Percentiles rank a stretch among this genome's conserved stretches.
Conservation (phyloP, 768 basidiomycete species). For the Multifurca ochricompacta region DNA sequence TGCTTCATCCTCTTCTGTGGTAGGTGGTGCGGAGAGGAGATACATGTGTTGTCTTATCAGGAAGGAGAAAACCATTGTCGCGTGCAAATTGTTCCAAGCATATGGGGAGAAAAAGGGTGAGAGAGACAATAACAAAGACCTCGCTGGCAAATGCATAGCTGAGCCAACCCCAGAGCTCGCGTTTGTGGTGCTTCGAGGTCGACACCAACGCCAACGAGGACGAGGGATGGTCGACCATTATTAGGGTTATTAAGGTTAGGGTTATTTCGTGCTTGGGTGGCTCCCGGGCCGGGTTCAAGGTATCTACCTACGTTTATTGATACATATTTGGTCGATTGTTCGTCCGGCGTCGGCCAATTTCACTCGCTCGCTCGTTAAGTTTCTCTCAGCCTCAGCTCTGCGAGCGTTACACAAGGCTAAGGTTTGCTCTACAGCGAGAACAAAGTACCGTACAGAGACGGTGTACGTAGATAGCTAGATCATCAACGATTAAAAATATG, state of each 20-base stretch:
- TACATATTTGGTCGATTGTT: not conserved
- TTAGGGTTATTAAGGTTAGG: not conserved
- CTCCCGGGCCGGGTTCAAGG: too few species aligned
- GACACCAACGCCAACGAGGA: not conserved
- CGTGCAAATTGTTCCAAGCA: conserved; percentile 83
- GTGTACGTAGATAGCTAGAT: conserved; percentile 18
- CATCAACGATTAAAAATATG: conserved; percentile 14
- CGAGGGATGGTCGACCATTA: not conserved
- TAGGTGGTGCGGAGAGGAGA: conserved; percentile 12
- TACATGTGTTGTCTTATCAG: conserved; percentile 58
- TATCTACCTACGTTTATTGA: not conserved
- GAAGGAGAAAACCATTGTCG: conserved; percentile 76
- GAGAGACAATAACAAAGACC: conserved; percentile 72
- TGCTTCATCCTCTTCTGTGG: conserved; percentile 27
- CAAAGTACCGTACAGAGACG: conserved; percentile 15
- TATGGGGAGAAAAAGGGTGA: conserved; percentile 78
- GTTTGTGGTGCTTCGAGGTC: conserved; percentile 16
- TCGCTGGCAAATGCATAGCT: conserved; percentile 84
- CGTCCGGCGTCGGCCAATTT: not conserved
- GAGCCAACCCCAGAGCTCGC: conserved; percentile 63
- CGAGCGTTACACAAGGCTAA: not conserved
- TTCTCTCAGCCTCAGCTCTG: not conserved
- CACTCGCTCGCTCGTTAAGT: not conserved
- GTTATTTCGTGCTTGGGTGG: not conserved
- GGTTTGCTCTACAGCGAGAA: conserved; percentile 3